A percentile compares a stretch with the other conserved stretches of the same genome.
phyloP scores from a whole-genome alignment of 768 basidiomycete species.

The Chiua virens region DNA sequence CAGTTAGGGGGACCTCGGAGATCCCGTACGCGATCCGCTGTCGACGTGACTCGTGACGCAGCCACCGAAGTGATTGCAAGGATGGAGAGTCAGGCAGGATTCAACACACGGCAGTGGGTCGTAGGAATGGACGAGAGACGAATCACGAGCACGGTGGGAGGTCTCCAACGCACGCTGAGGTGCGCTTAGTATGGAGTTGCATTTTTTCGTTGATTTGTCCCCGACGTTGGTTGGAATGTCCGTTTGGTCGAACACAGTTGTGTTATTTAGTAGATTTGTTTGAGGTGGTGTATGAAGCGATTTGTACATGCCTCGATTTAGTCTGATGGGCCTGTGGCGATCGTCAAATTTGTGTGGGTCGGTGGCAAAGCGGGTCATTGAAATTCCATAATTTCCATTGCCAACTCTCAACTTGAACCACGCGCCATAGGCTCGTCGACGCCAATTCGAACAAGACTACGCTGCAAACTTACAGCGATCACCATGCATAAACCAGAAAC shows the following conservation, averaged over 20 bases:
- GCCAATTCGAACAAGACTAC: no score
- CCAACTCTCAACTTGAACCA: no score
- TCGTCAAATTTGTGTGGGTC: no score
- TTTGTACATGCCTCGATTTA: no score
- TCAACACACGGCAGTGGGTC: conserved; percentile 3
- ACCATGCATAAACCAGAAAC: no score
- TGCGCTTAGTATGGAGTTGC: neutral
- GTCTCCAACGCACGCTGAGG: conserved; percentile 5
- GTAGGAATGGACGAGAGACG: conserved; percentile 3
- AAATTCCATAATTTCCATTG: no score
- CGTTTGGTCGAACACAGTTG: neutral
- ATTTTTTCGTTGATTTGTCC: conserved; percentile 22
- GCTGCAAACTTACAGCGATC: no score
- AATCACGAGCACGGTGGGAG: neutral
- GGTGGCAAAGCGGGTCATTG: no score
- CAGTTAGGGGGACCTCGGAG: neutral
- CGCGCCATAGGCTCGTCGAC: no score
- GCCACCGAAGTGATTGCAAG: conserved; percentile 22
- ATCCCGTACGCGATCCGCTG: neutral
- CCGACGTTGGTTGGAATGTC: neutral
- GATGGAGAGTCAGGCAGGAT: conserved; percentile 20
- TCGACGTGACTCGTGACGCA: conserved; percentile 12
- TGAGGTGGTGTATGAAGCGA: no score
- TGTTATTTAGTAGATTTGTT: no score
- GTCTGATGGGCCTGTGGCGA: no score